phyloP scores from a whole-genome alignment of 2,329 filamentous ascomycete species.

The Colletotrichum sp. region DNA sequence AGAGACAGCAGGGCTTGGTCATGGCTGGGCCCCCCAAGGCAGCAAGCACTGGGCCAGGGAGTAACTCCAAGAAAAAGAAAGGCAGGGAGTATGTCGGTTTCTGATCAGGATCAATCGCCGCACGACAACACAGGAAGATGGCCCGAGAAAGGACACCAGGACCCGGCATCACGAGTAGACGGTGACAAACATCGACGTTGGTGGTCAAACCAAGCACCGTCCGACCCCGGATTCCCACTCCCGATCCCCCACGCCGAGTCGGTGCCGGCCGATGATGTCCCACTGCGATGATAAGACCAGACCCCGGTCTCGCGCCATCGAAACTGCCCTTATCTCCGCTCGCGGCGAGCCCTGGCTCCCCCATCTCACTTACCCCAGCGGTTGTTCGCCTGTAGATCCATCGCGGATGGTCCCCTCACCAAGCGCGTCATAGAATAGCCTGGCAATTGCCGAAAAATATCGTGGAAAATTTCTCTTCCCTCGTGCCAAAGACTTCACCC shows the following conservation, averaged over 20 bases:
- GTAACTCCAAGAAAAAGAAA: background rate
- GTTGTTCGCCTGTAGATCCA: background rate
- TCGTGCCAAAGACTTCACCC: background rate
- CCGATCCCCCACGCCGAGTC: conserved; percentile 1
- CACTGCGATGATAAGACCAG: conserved; percentile 1
- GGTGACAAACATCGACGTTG: background rate
- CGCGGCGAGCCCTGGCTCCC: background rate
- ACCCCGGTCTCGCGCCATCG: conserved; percentile 9
- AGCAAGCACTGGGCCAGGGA: background rate
- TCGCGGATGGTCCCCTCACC: background rate
- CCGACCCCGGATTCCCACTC: background rate
- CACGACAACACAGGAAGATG: background rate
- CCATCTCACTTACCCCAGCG: background rate
- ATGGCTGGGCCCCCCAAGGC: background rate
- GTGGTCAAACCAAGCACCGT: background rate
- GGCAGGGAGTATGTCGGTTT: background rate
- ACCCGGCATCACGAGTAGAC: background rate
- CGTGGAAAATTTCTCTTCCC: background rate
- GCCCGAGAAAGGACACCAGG: background rate
- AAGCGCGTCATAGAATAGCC: background rate
- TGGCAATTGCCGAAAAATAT: background rate
- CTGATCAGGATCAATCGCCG: background rate
- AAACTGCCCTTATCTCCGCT: background rate
- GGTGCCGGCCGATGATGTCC: conserved; percentile 5
- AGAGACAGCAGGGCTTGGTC: background rate